These are phyloP conservation scores for Paecilomyces variotii DNA, from an alignment of 2,329 filamentous ascomycete genomes.

Conservation along the genomic window DNA sequence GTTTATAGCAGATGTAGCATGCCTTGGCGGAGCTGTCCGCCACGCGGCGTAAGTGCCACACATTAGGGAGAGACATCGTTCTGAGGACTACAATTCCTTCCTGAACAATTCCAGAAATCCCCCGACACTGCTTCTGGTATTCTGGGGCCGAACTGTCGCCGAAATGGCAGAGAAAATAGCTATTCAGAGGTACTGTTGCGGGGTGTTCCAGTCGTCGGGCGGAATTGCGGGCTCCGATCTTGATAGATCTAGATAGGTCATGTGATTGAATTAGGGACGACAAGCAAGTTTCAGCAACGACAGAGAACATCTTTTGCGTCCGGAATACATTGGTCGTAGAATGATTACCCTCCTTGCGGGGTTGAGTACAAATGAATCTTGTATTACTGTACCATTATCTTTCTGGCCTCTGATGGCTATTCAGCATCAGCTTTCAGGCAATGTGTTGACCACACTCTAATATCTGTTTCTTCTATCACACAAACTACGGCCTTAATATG, in stretches of 20 bases:
- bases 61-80: slow-evolving; percentile 54
- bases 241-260: not conserved
- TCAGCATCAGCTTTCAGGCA: not conserved
- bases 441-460: no score
- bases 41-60: slow-evolving; percentile 79
- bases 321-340: no score
- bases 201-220: not conserved
- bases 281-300: not conserved
- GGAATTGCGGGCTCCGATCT: not conserved
- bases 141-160: not conserved
- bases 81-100: not conserved
- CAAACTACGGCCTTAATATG: no score
- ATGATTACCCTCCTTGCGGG: no score
- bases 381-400: not conserved
- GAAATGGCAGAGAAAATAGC: not conserved
- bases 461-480: no score
- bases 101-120: not conserved
- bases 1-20: slow-evolving; percentile 89
- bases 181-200: not conserved
- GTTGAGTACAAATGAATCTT: not conserved
- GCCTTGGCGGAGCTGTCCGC: slow-evolving; percentile 74
- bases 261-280: not conserved
- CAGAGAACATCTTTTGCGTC: not conserved
- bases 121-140: not conserved
- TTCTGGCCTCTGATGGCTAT: not conserved